Evolutionary conservation across 2,329 filamentous ascomycete species (phyloP), one percentile per base, ranked within the genome.

Genomic region (Penicillium corylophilum): DNA sequence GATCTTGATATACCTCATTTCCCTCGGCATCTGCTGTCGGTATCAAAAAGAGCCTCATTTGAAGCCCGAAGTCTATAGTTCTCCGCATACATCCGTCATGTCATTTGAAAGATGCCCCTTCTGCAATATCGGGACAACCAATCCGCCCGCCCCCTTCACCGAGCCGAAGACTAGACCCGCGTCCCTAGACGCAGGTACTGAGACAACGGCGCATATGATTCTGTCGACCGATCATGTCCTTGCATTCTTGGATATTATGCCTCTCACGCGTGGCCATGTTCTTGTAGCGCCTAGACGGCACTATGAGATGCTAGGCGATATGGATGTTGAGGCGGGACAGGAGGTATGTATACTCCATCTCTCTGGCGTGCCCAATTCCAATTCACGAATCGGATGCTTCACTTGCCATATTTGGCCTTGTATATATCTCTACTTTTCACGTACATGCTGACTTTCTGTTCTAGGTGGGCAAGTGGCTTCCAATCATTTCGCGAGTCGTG

Each of bases 201-300:
- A 56, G 2, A 49, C 55, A 46, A 59, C 62, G 18, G 65, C 72
- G 1, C 66, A 82, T 63, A 67, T 96, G 26, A 82, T 96, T 28
- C 82, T 96, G 52, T 89, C 89, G 2, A 94, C 89, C 1, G 84
- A 84, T 1, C 71, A 85, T 55, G 83, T 94, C 24, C 75, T 97
- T 56, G 91, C 91, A 38, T 97, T 97, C 73, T 81, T 97, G 62
- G 93, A 97, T 74, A 96, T 96, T 65, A 82, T 95, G 77, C 94
- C 94, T 1, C 83, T 97, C 46, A 88, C 89, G 0, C 79, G 79
- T 0, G 92, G 92, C 1, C 93, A 97, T 77, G 73, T 96, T 6
- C 81, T 97, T 0, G 80, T 97, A 29, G 89, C 87, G 48, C 88
- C 91, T 8, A 82, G 94, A 36, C 68, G 76, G 31, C 94, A 97